Conservation (phyloP, 176 grass and related monocot genomes). For the Aechmea fasciata region DNA sequence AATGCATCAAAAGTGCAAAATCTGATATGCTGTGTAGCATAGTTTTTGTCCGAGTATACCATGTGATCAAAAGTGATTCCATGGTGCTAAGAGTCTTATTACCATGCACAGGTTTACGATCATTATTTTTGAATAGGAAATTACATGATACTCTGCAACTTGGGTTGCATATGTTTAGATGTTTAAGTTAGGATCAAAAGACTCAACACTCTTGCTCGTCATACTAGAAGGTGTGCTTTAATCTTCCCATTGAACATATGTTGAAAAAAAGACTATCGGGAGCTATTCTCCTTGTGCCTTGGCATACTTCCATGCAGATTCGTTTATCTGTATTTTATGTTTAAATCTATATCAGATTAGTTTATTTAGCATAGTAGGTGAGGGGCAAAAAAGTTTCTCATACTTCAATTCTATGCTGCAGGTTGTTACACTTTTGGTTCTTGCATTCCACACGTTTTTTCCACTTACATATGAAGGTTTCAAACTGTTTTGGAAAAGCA, state of each 20-base stretch:
- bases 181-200: not conserved
- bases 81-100: not conserved
- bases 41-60: too few species aligned
- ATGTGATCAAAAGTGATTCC: not conserved
- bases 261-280: not conserved
- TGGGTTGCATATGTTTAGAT: not conserved
- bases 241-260: not conserved
- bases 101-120: not conserved
- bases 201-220: too few species aligned
- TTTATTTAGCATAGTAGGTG: not conserved
- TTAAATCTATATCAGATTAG: not conserved
- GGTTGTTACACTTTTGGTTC: slow-evolving; percentile 59
- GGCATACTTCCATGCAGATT: not conserved
- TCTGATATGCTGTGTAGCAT: too few species aligned
- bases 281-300: not conserved
- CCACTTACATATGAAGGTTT: slow-evolving; percentile 88
- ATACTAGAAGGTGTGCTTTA: not conserved
- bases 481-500: slow-evolving; percentile 53
- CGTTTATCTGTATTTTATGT: not conserved
- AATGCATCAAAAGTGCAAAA: too few species aligned
- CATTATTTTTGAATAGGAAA: not conserved
- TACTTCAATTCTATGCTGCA: slow-evolving; percentile 30
- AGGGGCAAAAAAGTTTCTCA: not conserved
- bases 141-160: not conserved
- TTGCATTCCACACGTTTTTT: slow-evolving; percentile 62